Evolutionary conservation across 73 alveolate genomes (phyloP).

Genomic region (Uronychia binucleata): DNA sequence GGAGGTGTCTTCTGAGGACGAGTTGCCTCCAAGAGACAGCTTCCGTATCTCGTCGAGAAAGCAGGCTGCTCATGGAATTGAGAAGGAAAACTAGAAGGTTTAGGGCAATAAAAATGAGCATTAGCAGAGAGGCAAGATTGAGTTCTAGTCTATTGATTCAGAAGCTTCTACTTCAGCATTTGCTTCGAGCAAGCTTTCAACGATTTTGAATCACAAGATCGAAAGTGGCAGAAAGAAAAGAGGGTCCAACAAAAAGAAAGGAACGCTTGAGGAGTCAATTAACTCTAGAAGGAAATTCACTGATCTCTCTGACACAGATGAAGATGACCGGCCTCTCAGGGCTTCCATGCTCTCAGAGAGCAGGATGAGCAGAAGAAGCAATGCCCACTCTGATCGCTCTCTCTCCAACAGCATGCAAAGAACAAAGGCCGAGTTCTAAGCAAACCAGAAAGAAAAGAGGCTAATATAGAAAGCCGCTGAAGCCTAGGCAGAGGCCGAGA

Average conservation of each 20-base stretch:
- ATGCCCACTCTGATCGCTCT: background rate
- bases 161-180: background rate
- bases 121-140: background rate
- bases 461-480: background rate
- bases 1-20: no score
- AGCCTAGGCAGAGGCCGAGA: background rate
- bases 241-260: background rate
- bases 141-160: background rate
- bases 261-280: background rate
- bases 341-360: background rate
- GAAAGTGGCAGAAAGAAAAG: background rate
- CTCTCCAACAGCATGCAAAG: background rate
- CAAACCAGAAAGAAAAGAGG: background rate
- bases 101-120: background rate
- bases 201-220: background rate
- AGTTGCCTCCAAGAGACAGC: no score
- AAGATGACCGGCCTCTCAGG: background rate
- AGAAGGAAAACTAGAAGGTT: background rate
- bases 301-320: background rate
- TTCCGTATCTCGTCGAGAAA: no score
- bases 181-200: background rate
- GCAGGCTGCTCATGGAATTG: background rate
- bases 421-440: background rate
- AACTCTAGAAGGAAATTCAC: no score
- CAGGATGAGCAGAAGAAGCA: background rate